Percentiles rank a stretch among this genome's conserved stretches.
These are phyloP conservation scores for Aureobasidium sp. DNA, from an alignment of 2,329 filamentous ascomycete genomes.

Conservation along the genomic window DNA sequence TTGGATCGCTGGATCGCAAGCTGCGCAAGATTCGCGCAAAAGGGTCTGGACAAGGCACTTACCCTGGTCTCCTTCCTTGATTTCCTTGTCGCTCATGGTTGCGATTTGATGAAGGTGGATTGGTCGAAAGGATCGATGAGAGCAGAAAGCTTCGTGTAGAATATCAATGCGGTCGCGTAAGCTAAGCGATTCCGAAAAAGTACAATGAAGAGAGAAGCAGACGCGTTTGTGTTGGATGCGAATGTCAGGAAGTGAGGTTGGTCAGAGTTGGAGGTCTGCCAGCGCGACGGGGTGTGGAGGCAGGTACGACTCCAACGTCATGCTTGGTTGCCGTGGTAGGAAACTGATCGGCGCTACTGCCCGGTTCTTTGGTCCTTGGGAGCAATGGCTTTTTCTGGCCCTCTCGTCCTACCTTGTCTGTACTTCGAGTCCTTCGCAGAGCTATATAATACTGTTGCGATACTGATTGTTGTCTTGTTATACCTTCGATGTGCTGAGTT, in stretches of 20 bases:
- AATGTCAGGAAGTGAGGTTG: neutral
- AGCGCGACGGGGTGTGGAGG: conserved; percentile 4
- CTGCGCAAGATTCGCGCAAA: neutral
- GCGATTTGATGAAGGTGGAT: neutral
- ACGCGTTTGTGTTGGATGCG: neutral
- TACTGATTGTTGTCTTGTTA: neutral
- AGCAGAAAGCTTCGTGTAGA: neutral
- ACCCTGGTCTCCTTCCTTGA: conserved; percentile 46
- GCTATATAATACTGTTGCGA: neutral
- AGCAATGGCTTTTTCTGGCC: neutral
- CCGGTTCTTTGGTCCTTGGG: conserved; percentile 7
- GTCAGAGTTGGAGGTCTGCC: neutral
- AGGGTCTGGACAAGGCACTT: conserved; percentile 20
- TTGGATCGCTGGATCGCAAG: neutral
- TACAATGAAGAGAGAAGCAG: neutral
- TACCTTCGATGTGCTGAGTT: neutral
- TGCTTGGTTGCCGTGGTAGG: neutral
- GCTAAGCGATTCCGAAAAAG: neutral
- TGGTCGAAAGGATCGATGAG: neutral
- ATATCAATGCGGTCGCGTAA: conserved; percentile 8
- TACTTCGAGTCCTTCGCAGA: neutral
- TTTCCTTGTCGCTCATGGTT: conserved; percentile 38
- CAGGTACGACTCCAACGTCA: conserved; percentile 5
- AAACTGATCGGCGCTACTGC: conserved; percentile 7
- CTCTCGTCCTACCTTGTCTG: neutral